These are phyloP conservation scores for Kazachstania viticola DNA, from an alignment of 805 yeast genomes.

Conservation along the genomic window DNA sequence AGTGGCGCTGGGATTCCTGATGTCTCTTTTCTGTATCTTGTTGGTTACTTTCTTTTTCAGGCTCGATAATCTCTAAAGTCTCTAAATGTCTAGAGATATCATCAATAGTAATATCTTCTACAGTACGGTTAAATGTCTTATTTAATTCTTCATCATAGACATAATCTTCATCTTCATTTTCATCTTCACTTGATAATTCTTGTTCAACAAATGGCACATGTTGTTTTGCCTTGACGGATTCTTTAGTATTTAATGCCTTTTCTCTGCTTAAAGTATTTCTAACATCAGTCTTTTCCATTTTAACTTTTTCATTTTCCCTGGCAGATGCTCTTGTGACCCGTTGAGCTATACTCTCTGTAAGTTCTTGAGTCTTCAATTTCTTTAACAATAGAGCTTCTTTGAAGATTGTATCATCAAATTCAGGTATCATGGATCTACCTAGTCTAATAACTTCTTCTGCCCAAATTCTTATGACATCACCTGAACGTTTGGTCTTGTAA, in stretches of 20 bases:
- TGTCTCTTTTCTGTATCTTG: neutral
- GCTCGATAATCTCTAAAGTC: slow-evolving; percentile 23
- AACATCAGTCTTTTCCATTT: slow-evolving; percentile 1
- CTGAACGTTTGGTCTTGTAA: slow-evolving; percentile 36
- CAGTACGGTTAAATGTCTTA: slow-evolving; percentile 28
- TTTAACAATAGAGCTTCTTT: slow-evolving; percentile 1
- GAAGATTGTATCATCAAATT: slow-evolving; percentile 22
- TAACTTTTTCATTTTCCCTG: slow-evolving; percentile 1
- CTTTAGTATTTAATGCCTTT: neutral
- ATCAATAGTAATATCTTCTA: slow-evolving; percentile 29
- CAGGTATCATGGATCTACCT: slow-evolving; percentile 54
- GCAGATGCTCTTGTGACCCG: slow-evolving; percentile 15
- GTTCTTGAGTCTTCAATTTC: neutral
- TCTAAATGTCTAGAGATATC: slow-evolving; percentile 29
- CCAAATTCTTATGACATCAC: slow-evolving; percentile 45
- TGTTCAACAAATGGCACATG: slow-evolving; percentile 21
- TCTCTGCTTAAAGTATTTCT: slow-evolving; percentile 1
- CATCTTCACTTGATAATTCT: slow-evolving; percentile 24
- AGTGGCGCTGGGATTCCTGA: slow-evolving; percentile 1
- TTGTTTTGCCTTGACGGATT: neutral
- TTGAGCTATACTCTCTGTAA: slow-evolving; percentile 9
- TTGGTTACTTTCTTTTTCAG: slow-evolving; percentile 2
- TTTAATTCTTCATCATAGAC: slow-evolving; percentile 27
- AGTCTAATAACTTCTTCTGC: slow-evolving; percentile 51
- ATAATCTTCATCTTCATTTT: slow-evolving; percentile 27